Evolutionary conservation across 345 rosid species (phyloP).

Genomic region (Gossypium mustelinum): DNA sequence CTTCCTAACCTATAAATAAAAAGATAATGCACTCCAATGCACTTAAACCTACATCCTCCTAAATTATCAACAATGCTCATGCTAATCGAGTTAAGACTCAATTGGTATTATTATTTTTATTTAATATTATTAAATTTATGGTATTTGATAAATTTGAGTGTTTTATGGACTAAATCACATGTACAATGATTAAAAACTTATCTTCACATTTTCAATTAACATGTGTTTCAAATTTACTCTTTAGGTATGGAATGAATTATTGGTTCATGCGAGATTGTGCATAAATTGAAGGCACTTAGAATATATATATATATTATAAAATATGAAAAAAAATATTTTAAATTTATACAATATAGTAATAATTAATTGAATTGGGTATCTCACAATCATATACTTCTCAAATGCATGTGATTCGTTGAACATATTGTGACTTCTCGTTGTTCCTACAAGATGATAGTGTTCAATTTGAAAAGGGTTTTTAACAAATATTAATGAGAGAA

Average conservation of each 20-base stretch:
- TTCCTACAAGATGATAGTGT: neutral
- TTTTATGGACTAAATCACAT: too few relatives aligned
- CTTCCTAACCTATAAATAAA: rapidly evolving
- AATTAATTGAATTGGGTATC: neutral
- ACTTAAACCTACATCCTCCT: rapidly evolving
- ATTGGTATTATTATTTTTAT: rapidly evolving
- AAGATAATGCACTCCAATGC: rapidly evolving
- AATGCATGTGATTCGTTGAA: slow-evolving; percentile 2
- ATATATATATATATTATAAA: too few relatives aligned
- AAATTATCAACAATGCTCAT: too few relatives aligned
- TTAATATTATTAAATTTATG: too few relatives aligned
- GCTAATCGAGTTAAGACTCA: rapidly evolving
- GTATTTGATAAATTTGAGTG: too few relatives aligned
- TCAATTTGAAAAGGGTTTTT: neutral
- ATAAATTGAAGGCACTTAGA: too few relatives aligned
- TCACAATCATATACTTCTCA: neutral
- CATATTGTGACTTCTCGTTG: slow-evolving; percentile 5
- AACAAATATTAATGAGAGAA: neutral
- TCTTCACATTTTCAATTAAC: too few relatives aligned
- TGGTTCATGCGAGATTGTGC: too few relatives aligned
- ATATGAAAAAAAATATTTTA: too few relatives aligned
- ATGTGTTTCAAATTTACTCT: too few relatives aligned
- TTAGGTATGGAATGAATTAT: too few relatives aligned
- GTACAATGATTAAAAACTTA: too few relatives aligned
- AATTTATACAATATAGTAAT: neutral